phyloP scores from a whole-genome alignment of 139 green algal genomes.

The Tetradesmus lagerheimii region DNA sequence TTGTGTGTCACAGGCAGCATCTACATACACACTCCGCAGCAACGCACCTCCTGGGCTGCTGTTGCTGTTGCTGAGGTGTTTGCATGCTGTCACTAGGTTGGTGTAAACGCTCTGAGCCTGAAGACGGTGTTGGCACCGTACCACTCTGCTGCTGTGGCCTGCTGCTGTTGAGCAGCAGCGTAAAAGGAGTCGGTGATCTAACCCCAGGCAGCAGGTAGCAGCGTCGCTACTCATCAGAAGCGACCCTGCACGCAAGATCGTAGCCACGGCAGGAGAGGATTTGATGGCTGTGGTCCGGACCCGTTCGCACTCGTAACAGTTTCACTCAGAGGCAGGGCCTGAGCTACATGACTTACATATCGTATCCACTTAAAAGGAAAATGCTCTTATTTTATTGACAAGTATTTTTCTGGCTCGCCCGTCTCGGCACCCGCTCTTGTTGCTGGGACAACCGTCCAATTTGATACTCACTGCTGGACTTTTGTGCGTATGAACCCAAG shows the following conservation, averaged over 20 bases:
- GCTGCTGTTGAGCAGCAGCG: background rate
- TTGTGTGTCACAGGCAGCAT: no score
- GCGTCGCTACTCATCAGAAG: background rate
- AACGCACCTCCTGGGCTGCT: background rate
- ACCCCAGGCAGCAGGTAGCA: background rate
- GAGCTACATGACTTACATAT: no score
- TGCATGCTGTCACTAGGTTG: background rate
- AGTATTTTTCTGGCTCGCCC: no score
- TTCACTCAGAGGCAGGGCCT: no score
- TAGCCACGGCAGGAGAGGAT: background rate
- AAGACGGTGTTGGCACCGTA: background rate
- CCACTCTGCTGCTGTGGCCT: background rate
- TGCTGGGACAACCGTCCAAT: no score
- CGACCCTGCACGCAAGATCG: background rate
- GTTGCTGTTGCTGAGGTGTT: background rate
- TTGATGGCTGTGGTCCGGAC: background rate
- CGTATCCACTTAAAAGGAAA: no score
- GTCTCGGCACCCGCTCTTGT: no score
- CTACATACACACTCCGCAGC: background rate
- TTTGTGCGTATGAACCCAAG: no score
- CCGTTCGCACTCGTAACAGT: no score
- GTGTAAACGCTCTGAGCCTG: background rate
- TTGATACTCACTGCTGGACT: no score
- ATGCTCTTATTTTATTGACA: no score
- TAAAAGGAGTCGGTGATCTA: background rate